Conservation (phyloP, 345 rosid genomes). For the Syzygium aromaticum region DNA sequence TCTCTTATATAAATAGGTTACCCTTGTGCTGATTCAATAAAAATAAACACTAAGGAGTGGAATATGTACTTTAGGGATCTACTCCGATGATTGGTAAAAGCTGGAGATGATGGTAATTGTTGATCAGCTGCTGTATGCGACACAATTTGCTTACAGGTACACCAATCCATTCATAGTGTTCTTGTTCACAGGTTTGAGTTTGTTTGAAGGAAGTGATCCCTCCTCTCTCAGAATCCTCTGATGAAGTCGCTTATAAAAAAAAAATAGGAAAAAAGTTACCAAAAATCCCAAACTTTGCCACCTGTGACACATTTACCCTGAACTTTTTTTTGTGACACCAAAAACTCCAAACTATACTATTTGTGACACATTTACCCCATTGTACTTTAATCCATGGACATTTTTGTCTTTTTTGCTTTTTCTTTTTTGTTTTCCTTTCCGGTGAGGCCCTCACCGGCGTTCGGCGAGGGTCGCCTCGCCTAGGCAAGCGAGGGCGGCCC, state of each 20-base stretch:
- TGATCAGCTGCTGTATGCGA: conserved; percentile 62
- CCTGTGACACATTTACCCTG: too few relatives aligned
- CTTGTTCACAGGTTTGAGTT: neutral
- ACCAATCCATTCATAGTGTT: neutral
- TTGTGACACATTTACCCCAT: too few relatives aligned
- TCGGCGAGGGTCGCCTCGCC: too few relatives aligned
- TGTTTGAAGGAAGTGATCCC: neutral
- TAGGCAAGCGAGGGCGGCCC: too few relatives aligned
- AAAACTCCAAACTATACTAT: too few relatives aligned
- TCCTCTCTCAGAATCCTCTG: neutral
- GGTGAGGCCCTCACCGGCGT: too few relatives aligned
- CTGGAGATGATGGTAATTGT: conserved; percentile 58
- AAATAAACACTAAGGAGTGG: conserved; percentile 62
- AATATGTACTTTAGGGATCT: conserved; percentile 47
- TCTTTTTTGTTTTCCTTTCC: too few relatives aligned
- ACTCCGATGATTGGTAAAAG: conserved; percentile 45
- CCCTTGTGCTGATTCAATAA: conserved; percentile 41
- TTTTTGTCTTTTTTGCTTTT: too few relatives aligned
- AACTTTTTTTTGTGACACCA: too few relatives aligned
- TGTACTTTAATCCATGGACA: too few relatives aligned
- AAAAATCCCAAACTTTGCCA: too few relatives aligned
- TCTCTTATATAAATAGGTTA: conserved; percentile 32
- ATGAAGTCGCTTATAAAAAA: neutral
- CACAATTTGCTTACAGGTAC: conserved; percentile 62
- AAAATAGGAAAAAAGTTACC: too few relatives aligned